Percentiles rank a stretch among this genome's conserved stretches.
Evolutionary conservation across 805 yeast species (phyloP).

Genomic region (Candida ortonii): DNA sequence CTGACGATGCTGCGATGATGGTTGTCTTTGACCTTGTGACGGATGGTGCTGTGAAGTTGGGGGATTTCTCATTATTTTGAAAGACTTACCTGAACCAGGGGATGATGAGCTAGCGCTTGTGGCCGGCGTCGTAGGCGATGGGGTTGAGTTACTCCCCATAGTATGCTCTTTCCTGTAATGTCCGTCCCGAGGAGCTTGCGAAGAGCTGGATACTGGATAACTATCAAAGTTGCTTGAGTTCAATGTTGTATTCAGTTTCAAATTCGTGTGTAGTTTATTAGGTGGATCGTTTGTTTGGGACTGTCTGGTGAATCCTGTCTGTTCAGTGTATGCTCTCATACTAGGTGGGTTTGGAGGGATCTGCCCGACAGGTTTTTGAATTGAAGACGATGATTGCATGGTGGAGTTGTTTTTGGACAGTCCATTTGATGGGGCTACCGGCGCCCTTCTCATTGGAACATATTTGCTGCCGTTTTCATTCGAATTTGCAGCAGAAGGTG

Average conservation of each 20-base stretch:
- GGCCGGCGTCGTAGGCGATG: slow-evolving; percentile 8
- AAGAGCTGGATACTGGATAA: slow-evolving; percentile 5
- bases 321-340: slow-evolving; percentile 11
- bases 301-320: slow-evolving; percentile 5
- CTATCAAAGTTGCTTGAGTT: slow-evolving; percentile 6
- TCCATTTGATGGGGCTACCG: slow-evolving; percentile 34
- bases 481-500: slow-evolving; percentile 20
- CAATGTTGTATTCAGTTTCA: slow-evolving; percentile 17
- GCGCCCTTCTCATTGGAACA: slow-evolving; percentile 42
- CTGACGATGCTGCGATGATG: slow-evolving; percentile 9
- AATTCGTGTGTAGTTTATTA: slow-evolving; percentile 16
- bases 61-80: slow-evolving; percentile 17
- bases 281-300: slow-evolving; percentile 6
- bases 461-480: slow-evolving; percentile 10
- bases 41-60: slow-evolving; percentile 15
- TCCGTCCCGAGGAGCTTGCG: background rate
- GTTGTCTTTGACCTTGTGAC: slow-evolving; percentile 24
- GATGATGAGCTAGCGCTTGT: slow-evolving; percentile 18
- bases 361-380: slow-evolving; percentile 23
- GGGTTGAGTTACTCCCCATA: slow-evolving; percentile 4
- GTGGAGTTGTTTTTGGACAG: slow-evolving; percentile 6
- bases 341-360: slow-evolving; percentile 27
- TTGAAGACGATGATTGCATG: slow-evolving; percentile 10
- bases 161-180: slow-evolving; percentile 1
- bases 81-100: slow-evolving; percentile 36